Percentiles rank a stretch among this genome's conserved stretches.
Conservation (phyloP, 192 early-diverging fungal genomes). For the Podila horticola region DNA sequence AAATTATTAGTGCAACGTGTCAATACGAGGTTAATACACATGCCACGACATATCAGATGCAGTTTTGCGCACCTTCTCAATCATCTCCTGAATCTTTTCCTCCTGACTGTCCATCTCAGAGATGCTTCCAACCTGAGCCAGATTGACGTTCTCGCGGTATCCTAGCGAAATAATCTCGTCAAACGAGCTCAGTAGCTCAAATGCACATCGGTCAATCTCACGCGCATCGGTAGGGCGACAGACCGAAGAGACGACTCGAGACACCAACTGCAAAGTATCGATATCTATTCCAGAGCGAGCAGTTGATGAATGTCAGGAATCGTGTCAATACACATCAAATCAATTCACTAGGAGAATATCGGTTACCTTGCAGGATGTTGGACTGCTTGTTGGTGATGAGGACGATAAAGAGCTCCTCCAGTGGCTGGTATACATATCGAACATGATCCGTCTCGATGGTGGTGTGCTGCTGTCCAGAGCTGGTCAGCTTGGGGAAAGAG, state of each 20-base stretch:
- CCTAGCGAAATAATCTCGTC: constrained; percentile 96
- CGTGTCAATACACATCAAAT: no score
- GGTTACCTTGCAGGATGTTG: constrained; percentile 89
- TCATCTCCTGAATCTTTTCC: constrained; percentile 96
- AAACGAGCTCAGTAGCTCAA: constrained; percentile 92
- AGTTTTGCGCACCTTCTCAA: constrained; percentile 69
- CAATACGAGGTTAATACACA: no score
- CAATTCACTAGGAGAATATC: no score
- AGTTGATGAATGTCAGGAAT: background rate
- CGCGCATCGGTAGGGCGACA: constrained; percentile 89
- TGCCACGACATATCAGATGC: background rate
- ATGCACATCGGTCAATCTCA: constrained; percentile 86
- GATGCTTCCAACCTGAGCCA: constrained; percentile 92
- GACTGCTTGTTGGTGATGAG: constrained; percentile 96
- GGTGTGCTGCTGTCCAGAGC: constrained; percentile 91
- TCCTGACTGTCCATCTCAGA: constrained; percentile 99
- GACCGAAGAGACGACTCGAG: constrained; percentile 89
- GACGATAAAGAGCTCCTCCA: constrained; percentile 95
- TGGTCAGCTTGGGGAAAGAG: constrained; percentile 97
- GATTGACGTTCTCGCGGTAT: constrained; percentile 90
- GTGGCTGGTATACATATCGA: constrained; percentile 98
- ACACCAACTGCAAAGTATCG: constrained; percentile 94
- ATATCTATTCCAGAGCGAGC: constrained; percentile 70
- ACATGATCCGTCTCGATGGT: constrained; percentile 97
- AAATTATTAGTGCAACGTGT: no score